A percentile compares a stretch with the other conserved stretches of the same genome.
These are phyloP conservation scores for Teunomyces panamensis DNA, from an alignment of 805 yeast genomes.

Conservation along the genomic window DNA sequence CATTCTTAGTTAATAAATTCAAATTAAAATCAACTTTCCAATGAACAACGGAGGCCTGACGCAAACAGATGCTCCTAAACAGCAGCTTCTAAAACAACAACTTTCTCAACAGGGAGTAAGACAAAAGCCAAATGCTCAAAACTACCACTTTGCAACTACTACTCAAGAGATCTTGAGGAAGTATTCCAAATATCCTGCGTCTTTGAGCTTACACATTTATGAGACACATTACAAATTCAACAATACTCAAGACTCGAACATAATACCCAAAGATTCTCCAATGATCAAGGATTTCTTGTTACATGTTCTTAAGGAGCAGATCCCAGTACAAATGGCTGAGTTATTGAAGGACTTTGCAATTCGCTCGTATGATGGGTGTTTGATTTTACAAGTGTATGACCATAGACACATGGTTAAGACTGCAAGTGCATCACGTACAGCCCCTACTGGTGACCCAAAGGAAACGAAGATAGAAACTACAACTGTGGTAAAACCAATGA, in stretches of 20 bases:
- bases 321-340: conserved; percentile 88
- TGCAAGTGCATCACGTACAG: background rate
- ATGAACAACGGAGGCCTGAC: conserved; percentile 1
- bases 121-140: conserved; percentile 24
- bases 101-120: conserved; percentile 17
- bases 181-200: conserved; percentile 73
- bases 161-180: conserved; percentile 71
- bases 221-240: conserved; percentile 91
- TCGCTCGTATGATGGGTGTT: conserved; percentile 83
- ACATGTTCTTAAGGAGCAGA: conserved; percentile 74
- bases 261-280: conserved; percentile 73
- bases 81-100: conserved; percentile 18
- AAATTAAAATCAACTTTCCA: background rate
- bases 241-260: conserved; percentile 75
- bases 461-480: background rate
- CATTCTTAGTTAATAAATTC: background rate
- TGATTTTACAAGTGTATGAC: conserved; percentile 82
- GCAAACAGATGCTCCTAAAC: conserved; percentile 21
- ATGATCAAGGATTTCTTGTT: conserved; percentile 76
- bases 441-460: background rate
- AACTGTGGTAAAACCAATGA: conserved; percentile 52
- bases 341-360: conserved; percentile 84
- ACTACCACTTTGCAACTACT: conserved; percentile 64
- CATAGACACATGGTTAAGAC: conserved; percentile 54
- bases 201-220: conserved; percentile 85